A percentile compares a stretch with the other conserved stretches of the same genome.
These are phyloP conservation scores for Ogataea paraovalis DNA, from an alignment of 805 yeast species.

Conservation along the genomic window DNA sequence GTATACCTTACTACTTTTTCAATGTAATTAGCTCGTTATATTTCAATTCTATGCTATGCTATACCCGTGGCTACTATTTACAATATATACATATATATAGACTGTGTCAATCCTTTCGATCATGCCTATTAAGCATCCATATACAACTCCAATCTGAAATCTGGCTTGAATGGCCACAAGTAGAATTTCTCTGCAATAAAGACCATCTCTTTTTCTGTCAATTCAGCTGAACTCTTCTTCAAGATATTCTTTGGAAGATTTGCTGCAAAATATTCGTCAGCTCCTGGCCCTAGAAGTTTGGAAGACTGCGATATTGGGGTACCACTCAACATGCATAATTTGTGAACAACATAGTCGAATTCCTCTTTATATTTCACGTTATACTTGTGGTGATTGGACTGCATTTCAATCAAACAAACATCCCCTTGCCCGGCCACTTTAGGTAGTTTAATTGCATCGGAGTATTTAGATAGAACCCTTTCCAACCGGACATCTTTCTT, in stretches of 20 bases:
- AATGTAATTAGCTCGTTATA: too few species aligned
- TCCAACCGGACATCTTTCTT: slow-evolving; percentile 11
- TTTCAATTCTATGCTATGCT: too few species aligned
- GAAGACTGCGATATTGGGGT: slow-evolving; percentile 43
- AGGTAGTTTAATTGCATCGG: slow-evolving; percentile 23
- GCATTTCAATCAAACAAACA: slow-evolving; percentile 29
- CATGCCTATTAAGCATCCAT: slow-evolving; percentile 3
- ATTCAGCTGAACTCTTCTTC: slow-evolving; percentile 41
- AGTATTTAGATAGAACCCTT: slow-evolving; percentile 5
- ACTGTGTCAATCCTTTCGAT: too few species aligned
- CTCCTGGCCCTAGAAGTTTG: slow-evolving; percentile 76
- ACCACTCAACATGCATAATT: slow-evolving; percentile 44
- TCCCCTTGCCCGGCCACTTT: slow-evolving; percentile 18
- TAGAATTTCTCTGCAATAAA: slow-evolving; percentile 49
- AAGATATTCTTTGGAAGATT: slow-evolving; percentile 37
- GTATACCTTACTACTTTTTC: too few species aligned
- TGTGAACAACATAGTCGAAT: slow-evolving; percentile 65
- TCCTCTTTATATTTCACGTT: slow-evolving; percentile 41
- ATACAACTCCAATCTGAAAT: slow-evolving; percentile 24
- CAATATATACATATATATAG: not conserved
- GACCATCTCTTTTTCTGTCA: slow-evolving; percentile 54
- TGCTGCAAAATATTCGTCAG: slow-evolving; percentile 44
- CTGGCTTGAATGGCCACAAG: slow-evolving; percentile 82
- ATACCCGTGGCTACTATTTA: not conserved
- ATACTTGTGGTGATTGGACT: slow-evolving; percentile 27